Base-by-base conservation (phyloP, 2,329 filamentous ascomycete genomes). In the Sporothrix variecibatus region DNA sequence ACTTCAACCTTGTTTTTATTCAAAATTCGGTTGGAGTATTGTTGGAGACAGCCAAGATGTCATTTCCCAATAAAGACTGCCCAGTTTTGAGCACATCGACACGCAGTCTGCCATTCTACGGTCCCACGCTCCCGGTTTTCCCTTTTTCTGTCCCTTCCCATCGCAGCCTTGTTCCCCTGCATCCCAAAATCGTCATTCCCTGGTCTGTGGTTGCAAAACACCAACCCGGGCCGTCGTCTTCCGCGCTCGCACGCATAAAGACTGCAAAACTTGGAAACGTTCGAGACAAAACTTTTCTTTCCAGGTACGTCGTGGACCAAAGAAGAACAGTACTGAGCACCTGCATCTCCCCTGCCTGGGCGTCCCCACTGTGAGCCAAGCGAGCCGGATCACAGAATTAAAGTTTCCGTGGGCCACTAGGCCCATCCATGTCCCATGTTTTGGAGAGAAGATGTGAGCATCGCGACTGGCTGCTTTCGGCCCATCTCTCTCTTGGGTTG, bases 231-330 rank as follows among this genome's bases (percentile, higher is more conserved):
- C 38, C 11, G 15, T 8, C n/a, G 62, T 20, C 62, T 67, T 67
- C 62, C 62, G 62, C 23, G 62, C 62, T 46, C 23, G 65, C 40
- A 0, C 38, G 65, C 65, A 68, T 68, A 51, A 68, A 51, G 17
- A 51, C 26, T 17, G 23, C 43, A 65, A 49, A 68, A 68, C 65
- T 68, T 68, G 43, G 65, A 68, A 68, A 31, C 65, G 6, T 8
- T 28, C 11, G 17, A 31, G 40, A 49, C 17, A 20, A 20, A 23
- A 34, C 11, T 40, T 8, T 3, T 20, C 12, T 46, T 34, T 40
- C 46, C 67, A 40, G 46, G 67, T 60, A 31, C n/a, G n/a, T n/a
- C n/a, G n/a, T n/a, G n/a, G n/a, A 20, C 2, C 15, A 15, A 5
- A 8, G 20, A 26, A n/a, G 3, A 53, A 15, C 49, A n/a, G 49